Evolutionary conservation across 2,329 filamentous ascomycete species (phyloP).

Genomic region (Escovopsis sp.): DNA sequence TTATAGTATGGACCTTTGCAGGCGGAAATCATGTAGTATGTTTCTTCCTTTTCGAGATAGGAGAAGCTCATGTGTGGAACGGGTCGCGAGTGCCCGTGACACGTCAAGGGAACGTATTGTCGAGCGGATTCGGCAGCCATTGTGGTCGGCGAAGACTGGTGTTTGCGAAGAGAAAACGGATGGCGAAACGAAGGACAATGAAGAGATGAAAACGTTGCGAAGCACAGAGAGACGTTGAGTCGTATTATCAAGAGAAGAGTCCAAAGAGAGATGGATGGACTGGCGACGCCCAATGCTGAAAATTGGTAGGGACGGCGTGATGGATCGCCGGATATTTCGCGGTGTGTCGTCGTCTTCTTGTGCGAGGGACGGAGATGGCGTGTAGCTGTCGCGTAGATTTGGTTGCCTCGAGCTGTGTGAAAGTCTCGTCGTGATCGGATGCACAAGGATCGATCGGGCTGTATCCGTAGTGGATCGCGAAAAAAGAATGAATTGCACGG

Average conservation of each 20-base stretch:
- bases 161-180: not conserved
- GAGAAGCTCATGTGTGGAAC: constrained; percentile 90
- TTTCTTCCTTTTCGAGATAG: constrained; percentile 62
- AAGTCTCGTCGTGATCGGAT: too few relatives aligned
- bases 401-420: not conserved
- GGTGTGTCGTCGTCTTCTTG: not conserved
- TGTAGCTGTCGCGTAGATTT: too few relatives aligned
- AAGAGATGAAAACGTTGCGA: too few relatives aligned
- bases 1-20: constrained; percentile 56
- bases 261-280: not conserved
- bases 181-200: too few relatives aligned
- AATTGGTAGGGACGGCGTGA: too few relatives aligned
- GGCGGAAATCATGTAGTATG: constrained; percentile 85
- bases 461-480: too few relatives aligned
- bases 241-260: not conserved
- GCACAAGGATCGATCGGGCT: too few relatives aligned
- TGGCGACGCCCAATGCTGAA: not conserved
- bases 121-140: constrained; percentile 26
- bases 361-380: not conserved
- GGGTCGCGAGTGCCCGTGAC: constrained; percentile 84
- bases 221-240: too few relatives aligned
- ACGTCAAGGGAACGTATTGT: constrained; percentile 75
- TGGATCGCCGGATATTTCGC: not conserved
- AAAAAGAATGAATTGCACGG: too few relatives aligned
- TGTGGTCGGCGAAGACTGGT: not conserved